Evolutionary conservation across 2,329 filamentous ascomycete genomes (phyloP).

Genomic region (Penicillium thymicola): DNA sequence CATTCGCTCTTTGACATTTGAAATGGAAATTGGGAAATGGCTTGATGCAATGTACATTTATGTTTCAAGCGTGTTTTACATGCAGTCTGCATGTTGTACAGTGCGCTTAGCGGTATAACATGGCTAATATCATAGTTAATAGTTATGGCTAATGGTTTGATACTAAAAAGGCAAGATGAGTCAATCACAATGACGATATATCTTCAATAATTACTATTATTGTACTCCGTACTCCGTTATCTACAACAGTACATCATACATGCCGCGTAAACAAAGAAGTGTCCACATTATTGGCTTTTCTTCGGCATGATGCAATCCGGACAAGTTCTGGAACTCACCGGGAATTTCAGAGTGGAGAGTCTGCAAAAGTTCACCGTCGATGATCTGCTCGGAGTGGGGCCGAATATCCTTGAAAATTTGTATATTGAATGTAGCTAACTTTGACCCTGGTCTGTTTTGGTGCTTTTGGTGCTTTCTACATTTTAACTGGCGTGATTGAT

Average conservation of each 20-base stretch:
- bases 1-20: background rate
- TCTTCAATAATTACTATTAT: background rate
- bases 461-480: background rate
- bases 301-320: constrained; percentile 2
- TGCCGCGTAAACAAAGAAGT: background rate
- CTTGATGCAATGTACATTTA: background rate
- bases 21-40: background rate
- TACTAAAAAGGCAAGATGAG: background rate
- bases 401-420: background rate
- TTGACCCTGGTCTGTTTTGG: background rate
- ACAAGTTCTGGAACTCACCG: constrained; percentile 7
- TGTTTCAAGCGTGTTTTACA: background rate
- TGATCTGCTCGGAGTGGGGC: constrained; percentile 3
- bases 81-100: background rate
- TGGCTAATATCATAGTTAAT: too few species aligned
- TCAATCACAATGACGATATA: background rate
- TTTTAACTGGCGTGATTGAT: too few species aligned
- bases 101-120: background rate
- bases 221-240: background rate
- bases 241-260: background rate
- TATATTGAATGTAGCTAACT: background rate
- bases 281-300: background rate
- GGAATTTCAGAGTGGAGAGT: background rate
- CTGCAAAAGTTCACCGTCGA: constrained; percentile 3
- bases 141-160: background rate